phyloP scores from a whole-genome alignment of 1,284 basidiomycete species.

The Filobasidium uniguttulatum region DNA sequence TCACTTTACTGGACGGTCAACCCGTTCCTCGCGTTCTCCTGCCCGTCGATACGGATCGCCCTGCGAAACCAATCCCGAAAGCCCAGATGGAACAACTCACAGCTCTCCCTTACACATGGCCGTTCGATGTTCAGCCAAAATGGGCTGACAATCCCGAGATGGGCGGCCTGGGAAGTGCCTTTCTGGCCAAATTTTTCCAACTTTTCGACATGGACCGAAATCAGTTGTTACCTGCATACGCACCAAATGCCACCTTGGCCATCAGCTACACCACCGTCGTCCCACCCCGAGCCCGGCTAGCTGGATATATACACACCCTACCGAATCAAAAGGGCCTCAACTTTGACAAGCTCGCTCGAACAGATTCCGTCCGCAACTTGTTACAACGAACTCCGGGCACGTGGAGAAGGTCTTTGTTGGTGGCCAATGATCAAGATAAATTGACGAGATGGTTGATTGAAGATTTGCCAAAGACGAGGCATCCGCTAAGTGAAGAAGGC shows the following conservation, averaged over 20 bases:
- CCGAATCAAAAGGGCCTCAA: conserved; percentile 68
- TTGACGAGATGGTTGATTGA: conserved; percentile 36
- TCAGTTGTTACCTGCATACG: conserved; percentile 59
- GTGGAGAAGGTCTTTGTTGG: conserved; percentile 55
- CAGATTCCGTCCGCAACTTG: conserved; percentile 57
- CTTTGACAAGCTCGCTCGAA: conserved; percentile 49
- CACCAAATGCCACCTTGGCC: conserved; percentile 73
- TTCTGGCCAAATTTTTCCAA: conserved; percentile 58
- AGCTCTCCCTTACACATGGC: conserved; percentile 26
- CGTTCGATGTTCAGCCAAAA: conserved; percentile 24
- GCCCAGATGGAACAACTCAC: conserved; percentile 21
- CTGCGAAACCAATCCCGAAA: conserved; percentile 22
- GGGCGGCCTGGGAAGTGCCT: conserved; percentile 36
- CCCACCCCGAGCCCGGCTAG: conserved; percentile 45
- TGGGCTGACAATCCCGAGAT: conserved; percentile 25
- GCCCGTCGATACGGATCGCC: conserved; percentile 19
- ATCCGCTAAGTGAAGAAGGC: conserved; percentile 53
- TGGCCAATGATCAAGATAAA: conserved; percentile 47
- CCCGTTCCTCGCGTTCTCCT: conserved; percentile 42
- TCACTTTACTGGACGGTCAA: conserved; percentile 32
- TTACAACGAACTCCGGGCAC: conserved; percentile 51
- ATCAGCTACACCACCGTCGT: conserved; percentile 69
- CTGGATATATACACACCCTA: conserved; percentile 37
- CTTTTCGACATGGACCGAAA: conserved; percentile 65
- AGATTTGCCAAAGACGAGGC: conserved; percentile 61